Evolutionary conservation across 768 basidiomycete species (phyloP), one percentile per base, ranked within the genome.

Genomic region (Hygrocybe coccinea): DNA sequence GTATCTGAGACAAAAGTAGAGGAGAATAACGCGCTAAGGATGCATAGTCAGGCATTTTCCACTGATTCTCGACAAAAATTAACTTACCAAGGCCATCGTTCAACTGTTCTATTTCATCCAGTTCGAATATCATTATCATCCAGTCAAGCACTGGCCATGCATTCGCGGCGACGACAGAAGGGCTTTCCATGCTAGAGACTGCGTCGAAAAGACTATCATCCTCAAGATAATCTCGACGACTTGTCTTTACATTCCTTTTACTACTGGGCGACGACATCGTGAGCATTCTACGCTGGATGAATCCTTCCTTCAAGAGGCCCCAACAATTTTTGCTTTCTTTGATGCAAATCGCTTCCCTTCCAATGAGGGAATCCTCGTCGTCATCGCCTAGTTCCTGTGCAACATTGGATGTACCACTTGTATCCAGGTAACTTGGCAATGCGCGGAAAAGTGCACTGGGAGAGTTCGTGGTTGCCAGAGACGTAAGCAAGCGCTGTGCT

Each of bases 101-200:
- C n/a, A 44, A 17, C 43, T 50, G 53, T 59, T 50, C 73, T 73
- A 55, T 68, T 66, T 89, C 83, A 57, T 90, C 87, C 59, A 77
- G 79, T 63, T 91, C 87, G 59, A 89, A 88, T 17, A 90, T 60
- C 19, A 70, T 65, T 10, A 91, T 52, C 0, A 90, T 60, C 85
- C 86, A 90, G 19, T 82, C 79, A n/a, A 91, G 74, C 39, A 85
- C 65, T 29, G 80, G 76, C 89, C 89, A 91, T 4, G 87, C 82
- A 57, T 84, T 72, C 46, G 80, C 76, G 21, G 80, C 81, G 21
- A 90, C 77, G 10, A 77, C 64, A n/a, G 62, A 57, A 36, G 51
- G 52, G 3, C 22, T 44, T 21, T 39, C 46, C 17, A 22, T 34
- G 4, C 52, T 15, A 1, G 38, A 41, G 19, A 15, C 15, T 19